Percentiles rank a stretch among this genome's conserved stretches.
phyloP scores from a whole-genome alignment of 2,329 filamentous ascomycete species.

The Dothistroma pini region DNA sequence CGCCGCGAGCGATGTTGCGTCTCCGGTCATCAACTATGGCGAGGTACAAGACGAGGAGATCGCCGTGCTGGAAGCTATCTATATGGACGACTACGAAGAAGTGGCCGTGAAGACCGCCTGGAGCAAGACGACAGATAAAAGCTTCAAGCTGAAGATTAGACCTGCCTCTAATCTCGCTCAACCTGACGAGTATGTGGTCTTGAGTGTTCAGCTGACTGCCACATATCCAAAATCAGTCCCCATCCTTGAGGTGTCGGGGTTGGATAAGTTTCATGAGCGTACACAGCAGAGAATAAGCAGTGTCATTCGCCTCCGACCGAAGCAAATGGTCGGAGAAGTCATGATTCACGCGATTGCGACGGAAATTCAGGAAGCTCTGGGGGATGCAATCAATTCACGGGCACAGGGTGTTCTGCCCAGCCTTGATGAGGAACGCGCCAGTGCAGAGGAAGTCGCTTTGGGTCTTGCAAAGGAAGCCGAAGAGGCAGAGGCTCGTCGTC shows the following conservation, averaged over 20 bases:
- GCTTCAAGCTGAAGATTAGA: constrained; percentile 76
- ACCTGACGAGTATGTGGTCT: constrained; percentile 63
- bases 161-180: constrained; percentile 68
- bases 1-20: constrained; percentile 9
- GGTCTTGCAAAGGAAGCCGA: constrained; percentile 51
- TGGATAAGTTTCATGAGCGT: constrained; percentile 63
- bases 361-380: constrained; percentile 65
- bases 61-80: constrained; percentile 80
- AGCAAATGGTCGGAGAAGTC: constrained; percentile 59
- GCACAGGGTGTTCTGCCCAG: constrained; percentile 74
- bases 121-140: constrained; percentile 79
- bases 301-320: constrained; percentile 66
- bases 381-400: constrained; percentile 77
- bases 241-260: constrained; percentile 63
- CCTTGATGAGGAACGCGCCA: constrained; percentile 81
- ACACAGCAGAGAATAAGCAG: constrained; percentile 68
- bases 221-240: constrained; percentile 87
- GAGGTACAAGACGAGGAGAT: constrained; percentile 87
- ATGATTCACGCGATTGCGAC: constrained; percentile 63
- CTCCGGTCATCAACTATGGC: constrained; percentile 61
- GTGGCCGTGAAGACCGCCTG: constrained; percentile 69
- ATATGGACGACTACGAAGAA: constrained; percentile 79
- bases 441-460: constrained; percentile 70
- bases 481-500: constrained; percentile 39
- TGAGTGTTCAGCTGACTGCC: constrained; percentile 79